phyloP scores from a whole-genome alignment of 345 rosid species.

The Corymbia maculata region DNA sequence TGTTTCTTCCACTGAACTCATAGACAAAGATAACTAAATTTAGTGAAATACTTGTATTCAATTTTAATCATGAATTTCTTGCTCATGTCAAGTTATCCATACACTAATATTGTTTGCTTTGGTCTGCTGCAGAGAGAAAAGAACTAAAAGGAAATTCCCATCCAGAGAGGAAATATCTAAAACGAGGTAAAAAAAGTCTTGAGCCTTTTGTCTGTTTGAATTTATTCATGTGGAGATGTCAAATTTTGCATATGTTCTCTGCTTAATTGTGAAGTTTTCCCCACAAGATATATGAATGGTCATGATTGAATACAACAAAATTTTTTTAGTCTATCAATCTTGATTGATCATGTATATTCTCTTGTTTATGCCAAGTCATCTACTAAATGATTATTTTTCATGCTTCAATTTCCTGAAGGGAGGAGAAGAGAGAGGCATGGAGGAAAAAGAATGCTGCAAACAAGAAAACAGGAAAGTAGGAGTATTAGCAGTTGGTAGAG shows the following conservation, averaged over 20 bases:
- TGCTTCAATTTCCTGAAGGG: constrained; percentile 19
- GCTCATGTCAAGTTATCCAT: neutral
- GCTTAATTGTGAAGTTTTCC: neutral
- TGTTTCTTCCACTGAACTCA: neutral
- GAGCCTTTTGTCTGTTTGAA: neutral
- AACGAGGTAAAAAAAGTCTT: constrained; percentile 34
- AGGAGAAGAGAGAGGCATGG: constrained; percentile 60
- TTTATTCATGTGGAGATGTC: neutral
- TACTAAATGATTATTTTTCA: neutral
- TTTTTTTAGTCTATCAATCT: neutral
- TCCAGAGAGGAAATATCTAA: constrained; percentile 46
- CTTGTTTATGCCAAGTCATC: neutral
- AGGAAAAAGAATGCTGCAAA: constrained; percentile 18
- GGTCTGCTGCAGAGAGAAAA: constrained; percentile 5
- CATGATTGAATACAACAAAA: neutral
- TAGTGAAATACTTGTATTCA: neutral
- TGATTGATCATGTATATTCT: neutral
- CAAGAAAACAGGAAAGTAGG: neutral
- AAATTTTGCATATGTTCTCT: neutral
- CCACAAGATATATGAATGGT: neutral
- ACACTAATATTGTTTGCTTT: neutral
- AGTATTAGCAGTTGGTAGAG: neutral
- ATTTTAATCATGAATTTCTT: neutral
- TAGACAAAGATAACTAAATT: neutral
- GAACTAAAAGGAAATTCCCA: constrained; percentile 46